Evolutionary conservation across 306 rosid species (phyloP), one percentile per base, ranked within the genome.

Genomic region (Cicer judaicum): DNA sequence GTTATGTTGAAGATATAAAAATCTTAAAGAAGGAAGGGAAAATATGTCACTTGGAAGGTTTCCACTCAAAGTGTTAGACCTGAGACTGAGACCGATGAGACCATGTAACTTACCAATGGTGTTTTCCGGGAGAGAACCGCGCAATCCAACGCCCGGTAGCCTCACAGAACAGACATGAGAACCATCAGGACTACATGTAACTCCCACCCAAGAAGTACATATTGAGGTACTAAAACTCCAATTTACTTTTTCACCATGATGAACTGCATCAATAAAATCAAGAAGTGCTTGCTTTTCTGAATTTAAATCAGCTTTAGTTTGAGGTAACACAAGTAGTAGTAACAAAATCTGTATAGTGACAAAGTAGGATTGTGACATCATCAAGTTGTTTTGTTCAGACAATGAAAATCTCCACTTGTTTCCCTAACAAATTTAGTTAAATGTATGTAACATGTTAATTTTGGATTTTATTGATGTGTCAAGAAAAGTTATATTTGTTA

Each of bases 211-310:
- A 49, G 95, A 82, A 70, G 71, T 76, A 81, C 98, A 93, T 11
- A 91, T 68, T 12, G 96, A 70, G 62, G 84, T 84, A 70, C 82
- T 63, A 15, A 84, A 74, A 74, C 80, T 80, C 98, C 97, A 93
- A 48, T 85, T 85, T 41, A 93, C 62, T 70, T 75, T 93, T 47
- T 82, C 82, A 38, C 91, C 88, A 80, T 91, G 97, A 82, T 89
- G 97, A 80, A 93, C 75, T 16, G 79, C 63, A 8, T 88, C 83
- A 68, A 88, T 77, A 78, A 93, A 93, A 54, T 85, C 81, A 68
- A 93, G 96, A 36, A 93, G 92, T 19, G 97, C 93, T 85, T 89
- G 88, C 70, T 87, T 91, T 78, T 93, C 97, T 24, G 93, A 85
- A 78, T 82, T 60, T 50, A 88, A 78, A 78, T 93, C 96, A 76